phyloP scores from a whole-genome alignment of 768 basidiomycete species.

The Rhodocollybia butyracea region DNA sequence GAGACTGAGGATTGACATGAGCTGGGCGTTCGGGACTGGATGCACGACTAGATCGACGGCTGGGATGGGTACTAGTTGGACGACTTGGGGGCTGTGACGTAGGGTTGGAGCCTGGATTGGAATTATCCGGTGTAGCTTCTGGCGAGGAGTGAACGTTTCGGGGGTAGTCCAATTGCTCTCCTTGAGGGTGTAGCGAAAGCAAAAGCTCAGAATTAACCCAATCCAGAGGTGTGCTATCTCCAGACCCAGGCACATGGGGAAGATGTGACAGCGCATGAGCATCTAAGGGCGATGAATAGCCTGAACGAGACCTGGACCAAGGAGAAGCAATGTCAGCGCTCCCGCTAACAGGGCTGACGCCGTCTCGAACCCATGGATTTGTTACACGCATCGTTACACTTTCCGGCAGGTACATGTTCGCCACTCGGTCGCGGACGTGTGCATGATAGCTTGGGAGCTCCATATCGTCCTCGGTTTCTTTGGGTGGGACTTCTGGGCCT shows the following conservation, averaged over 20 bases:
- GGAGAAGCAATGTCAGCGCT: conserved; percentile 17
- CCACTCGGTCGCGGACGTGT: conserved; percentile 88
- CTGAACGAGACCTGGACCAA: conserved; percentile 24
- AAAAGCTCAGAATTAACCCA: conserved; percentile 88
- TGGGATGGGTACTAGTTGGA: conserved; percentile 22
- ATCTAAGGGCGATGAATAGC: conserved; percentile 37
- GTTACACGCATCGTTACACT: conserved; percentile 57
- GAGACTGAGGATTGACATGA: conserved; percentile 10
- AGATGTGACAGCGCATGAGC: conserved; percentile 36
- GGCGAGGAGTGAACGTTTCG: conserved; percentile 1
- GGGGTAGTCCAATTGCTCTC: conserved; percentile 17
- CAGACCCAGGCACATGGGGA: conserved; percentile 44
- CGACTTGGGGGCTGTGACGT: conserved; percentile 22
- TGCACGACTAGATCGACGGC: conserved; percentile 42
- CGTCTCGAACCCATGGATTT: conserved; percentile 56
- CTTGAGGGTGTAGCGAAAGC: conserved; percentile 44
- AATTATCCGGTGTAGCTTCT: conserved; percentile 11
- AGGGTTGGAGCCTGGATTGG: conserved; percentile 20
- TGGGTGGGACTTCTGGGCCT: conserved; percentile 30
- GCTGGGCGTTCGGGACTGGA: conserved; percentile 53
- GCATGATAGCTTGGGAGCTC: conserved; percentile 88
- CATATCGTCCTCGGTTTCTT: conserved; percentile 55
- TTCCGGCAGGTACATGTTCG: conserved; percentile 70
- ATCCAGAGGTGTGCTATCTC: conserved; percentile 50
- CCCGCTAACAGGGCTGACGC: conserved; percentile 31